These are phyloP conservation scores for Domatiomyces catenatus DNA, from an alignment of 2,329 filamentous ascomycete species.

Conservation along the genomic window DNA sequence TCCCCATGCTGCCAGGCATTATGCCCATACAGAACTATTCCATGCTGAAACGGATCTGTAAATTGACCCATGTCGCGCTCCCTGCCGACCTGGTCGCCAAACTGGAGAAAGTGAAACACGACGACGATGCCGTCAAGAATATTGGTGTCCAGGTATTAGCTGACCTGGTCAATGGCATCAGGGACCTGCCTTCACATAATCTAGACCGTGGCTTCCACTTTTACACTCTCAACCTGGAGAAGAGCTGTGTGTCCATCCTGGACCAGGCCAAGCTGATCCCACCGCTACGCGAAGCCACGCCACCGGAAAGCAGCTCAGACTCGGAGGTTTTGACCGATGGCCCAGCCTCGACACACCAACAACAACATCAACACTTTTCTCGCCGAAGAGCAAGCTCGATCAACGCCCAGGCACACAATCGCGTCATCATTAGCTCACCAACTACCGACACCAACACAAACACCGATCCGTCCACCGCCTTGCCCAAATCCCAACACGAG, in stretches of 20 bases:
- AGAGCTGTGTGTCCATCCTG: slow-evolving; percentile 83
- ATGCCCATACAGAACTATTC: slow-evolving; percentile 98
- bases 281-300: slow-evolving; percentile 19
- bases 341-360: slow-evolving; percentile 3
- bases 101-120: slow-evolving; percentile 32
- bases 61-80: slow-evolving; percentile 77
- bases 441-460: slow-evolving; percentile 18
- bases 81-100: slow-evolving; percentile 55
- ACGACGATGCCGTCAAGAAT: slow-evolving; percentile 34
- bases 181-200: slow-evolving; percentile 36
- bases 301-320: slow-evolving; percentile 26
- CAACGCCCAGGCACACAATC: slow-evolving; percentile 73
- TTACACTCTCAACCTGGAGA: slow-evolving; percentile 91
- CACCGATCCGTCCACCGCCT: slow-evolving; percentile 18
- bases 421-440: slow-evolving; percentile 59
- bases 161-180: slow-evolving; percentile 69
- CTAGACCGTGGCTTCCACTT: slow-evolving; percentile 72
- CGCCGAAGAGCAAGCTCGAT: slow-evolving; percentile 57
- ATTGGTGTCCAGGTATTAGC: slow-evolving; percentile 49
- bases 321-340: slow-evolving; percentile 31
- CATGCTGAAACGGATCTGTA: slow-evolving; percentile 84
- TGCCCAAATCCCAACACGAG: slow-evolving; percentile 37
- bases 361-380: slow-evolving; percentile 19
- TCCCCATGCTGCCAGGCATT: slow-evolving; percentile 82
- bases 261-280: slow-evolving; percentile 77